A percentile compares a stretch with the other conserved stretches of the same genome.
Conservation (phyloP, 2,329 filamentous ascomycete genomes). For the Ophiostoma fasciatum region DNA sequence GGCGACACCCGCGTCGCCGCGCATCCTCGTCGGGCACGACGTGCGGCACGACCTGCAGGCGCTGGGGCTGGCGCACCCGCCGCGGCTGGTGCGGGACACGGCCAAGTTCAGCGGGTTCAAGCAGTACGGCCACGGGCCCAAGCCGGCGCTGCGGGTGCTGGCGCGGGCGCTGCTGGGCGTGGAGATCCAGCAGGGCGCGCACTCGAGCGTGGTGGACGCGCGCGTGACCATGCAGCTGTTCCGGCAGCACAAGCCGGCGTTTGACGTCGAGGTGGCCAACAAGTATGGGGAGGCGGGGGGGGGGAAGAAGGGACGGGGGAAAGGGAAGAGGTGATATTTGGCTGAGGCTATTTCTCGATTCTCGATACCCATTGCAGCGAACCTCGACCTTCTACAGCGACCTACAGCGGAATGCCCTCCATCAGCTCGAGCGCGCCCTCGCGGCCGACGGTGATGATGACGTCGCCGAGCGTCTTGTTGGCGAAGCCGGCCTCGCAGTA, state of each 20-base stretch:
- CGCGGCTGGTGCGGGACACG: conserved; percentile 70
- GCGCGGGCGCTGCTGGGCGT: conserved; percentile 41
- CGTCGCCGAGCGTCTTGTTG: conserved; percentile 57
- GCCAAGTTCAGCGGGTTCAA: conserved; percentile 62
- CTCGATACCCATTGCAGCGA: too few species aligned
- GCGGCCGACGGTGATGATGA: conserved; percentile 54
- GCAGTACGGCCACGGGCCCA: conserved; percentile 50
- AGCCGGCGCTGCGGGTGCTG: conserved; percentile 49
- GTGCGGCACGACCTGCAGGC: conserved; percentile 65
- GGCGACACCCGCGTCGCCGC: conserved; percentile 11
- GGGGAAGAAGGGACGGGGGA: conserved; percentile 21
- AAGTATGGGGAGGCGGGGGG: conserved; percentile 41
- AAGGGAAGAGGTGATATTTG: background rate
- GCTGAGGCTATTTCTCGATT: background rate
- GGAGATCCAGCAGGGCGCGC: conserved; percentile 48
- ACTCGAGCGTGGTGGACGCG: conserved; percentile 65
- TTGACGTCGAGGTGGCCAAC: conserved; percentile 67
- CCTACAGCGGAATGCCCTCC: conserved; percentile 51
- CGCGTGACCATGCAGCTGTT: conserved; percentile 83
- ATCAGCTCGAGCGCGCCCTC: conserved; percentile 53
- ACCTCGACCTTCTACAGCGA: too few species aligned
- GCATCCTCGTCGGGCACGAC: conserved; percentile 72
- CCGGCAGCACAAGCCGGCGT: conserved; percentile 64
- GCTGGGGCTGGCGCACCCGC: conserved; percentile 64
- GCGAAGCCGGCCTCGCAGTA: conserved; percentile 63